phyloP scores from a whole-genome alignment of 179 eudicot genomes.

The Vitellaria paradoxa region DNA sequence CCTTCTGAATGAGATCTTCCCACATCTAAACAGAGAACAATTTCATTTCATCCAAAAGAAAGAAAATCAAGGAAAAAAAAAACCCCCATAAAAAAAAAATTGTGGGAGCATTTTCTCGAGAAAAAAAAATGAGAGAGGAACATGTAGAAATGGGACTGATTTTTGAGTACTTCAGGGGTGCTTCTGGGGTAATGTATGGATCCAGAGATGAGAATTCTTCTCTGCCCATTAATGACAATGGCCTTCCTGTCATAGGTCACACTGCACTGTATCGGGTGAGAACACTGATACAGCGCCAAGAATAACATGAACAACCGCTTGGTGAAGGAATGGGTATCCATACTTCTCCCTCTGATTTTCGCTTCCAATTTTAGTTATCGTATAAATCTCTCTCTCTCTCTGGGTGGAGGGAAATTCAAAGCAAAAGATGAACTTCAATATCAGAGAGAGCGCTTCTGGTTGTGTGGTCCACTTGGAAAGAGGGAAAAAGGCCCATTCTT shows the following conservation, averaged over 20 bases:
- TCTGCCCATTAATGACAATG: slow-evolving; percentile 53
- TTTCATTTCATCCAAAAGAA: slow-evolving; percentile 6
- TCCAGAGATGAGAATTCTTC: slow-evolving; percentile 66
- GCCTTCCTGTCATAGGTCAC: slow-evolving; percentile 60
- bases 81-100: neutral
- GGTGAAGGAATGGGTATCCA: slow-evolving; percentile 25
- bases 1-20: slow-evolving; percentile 85
- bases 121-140: neutral
- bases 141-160: neutral
- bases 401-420: slow-evolving; percentile 10
- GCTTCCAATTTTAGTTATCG: neutral
- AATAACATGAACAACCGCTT: slow-evolving; percentile 21
- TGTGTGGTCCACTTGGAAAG: neutral
- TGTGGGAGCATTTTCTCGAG: neutral
- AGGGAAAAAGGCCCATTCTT: neutral
- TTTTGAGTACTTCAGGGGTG: slow-evolving; percentile 48
- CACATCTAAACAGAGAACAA: slow-evolving; percentile 54
- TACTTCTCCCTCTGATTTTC: slow-evolving; percentile 12
- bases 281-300: slow-evolving; percentile 13
- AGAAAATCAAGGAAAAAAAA: neutral
- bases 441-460: neutral
- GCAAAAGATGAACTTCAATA: neutral
- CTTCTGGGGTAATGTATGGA: slow-evolving; percentile 77
- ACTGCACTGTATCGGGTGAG: slow-evolving; percentile 23
- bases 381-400: neutral